phyloP scores from a whole-genome alignment of 2,329 filamentous ascomycete species.

The Ilyonectria sp. region DNA sequence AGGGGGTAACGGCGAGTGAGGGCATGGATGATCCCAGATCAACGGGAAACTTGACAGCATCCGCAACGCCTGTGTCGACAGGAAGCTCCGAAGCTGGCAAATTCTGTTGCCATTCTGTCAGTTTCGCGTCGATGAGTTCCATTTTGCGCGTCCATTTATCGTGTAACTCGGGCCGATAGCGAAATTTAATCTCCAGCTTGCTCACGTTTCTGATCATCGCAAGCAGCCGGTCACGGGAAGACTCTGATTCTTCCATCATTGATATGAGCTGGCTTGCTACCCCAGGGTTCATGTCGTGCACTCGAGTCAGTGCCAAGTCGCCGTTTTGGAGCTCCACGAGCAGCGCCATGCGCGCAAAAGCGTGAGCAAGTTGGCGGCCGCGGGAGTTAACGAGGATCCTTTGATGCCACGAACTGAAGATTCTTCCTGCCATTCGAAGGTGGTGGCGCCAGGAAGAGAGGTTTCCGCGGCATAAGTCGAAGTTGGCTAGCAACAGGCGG shows the following conservation, averaged over 20 bases:
- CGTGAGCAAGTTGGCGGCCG: slow-evolving; percentile 2
- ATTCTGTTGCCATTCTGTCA: slow-evolving; percentile 9
- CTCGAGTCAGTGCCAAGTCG: slow-evolving; percentile 12
- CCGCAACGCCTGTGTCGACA: slow-evolving; percentile 15
- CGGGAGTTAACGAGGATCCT: not conserved
- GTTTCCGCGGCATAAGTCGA: slow-evolving; percentile 5
- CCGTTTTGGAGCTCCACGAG: slow-evolving; percentile 15
- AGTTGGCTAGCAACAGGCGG: slow-evolving; percentile 6
- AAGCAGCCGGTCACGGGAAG: slow-evolving; percentile 10
- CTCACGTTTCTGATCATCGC: slow-evolving; percentile 8
- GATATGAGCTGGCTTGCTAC: slow-evolving; percentile 3
- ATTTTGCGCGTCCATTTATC: slow-evolving; percentile 14
- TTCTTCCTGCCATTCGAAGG: slow-evolving; percentile 2
- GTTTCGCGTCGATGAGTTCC: slow-evolving; percentile 6
- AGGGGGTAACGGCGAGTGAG: slow-evolving; percentile 1
- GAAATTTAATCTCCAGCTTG: slow-evolving; percentile 15
- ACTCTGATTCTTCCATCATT: slow-evolving; percentile 13
- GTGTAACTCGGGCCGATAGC: not conserved
- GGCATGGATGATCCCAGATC: not conserved
- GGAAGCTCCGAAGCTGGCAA: slow-evolving; percentile 10
- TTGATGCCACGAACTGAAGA: slow-evolving; percentile 8
- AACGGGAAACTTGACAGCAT: not conserved
- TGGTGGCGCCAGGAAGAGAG: slow-evolving; percentile 7
- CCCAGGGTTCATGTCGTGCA: slow-evolving; percentile 14
- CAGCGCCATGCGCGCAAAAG: slow-evolving; percentile 18